Evolutionary conservation across 345 rosid genomes (phyloP).

Genomic region (Geranium rotundifolium): DNA sequence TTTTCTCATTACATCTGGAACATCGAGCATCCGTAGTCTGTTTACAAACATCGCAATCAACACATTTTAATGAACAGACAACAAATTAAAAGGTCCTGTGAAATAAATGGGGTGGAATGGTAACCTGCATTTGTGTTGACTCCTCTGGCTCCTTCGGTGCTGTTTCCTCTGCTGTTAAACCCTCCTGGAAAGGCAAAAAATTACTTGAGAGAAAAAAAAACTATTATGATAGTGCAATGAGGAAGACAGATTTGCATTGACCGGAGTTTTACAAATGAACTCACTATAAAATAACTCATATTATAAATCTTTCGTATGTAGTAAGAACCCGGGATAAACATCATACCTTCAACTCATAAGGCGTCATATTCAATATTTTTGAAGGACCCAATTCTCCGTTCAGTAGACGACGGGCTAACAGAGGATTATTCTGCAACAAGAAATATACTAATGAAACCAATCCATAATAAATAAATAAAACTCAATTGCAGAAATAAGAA

Average conservation of each 20-base stretch:
- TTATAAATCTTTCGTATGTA: background rate
- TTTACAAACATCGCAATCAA: slow-evolving; percentile 12
- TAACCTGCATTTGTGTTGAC: slow-evolving; percentile 73
- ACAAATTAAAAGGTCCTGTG: background rate
- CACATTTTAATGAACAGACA: background rate
- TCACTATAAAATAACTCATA: background rate
- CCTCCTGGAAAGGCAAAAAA: slow-evolving; percentile 44
- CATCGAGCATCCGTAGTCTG: slow-evolving; percentile 67
- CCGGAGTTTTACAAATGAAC: too few species aligned
- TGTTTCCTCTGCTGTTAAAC: slow-evolving; percentile 79
- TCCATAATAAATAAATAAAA: slow-evolving; percentile 2
- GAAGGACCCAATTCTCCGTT: slow-evolving; percentile 74
- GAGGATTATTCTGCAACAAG: slow-evolving; percentile 18
- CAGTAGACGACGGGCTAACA: slow-evolving; percentile 63
- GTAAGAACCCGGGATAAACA: background rate
- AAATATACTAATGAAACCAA: background rate
- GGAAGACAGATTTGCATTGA: background rate
- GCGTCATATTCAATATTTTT: slow-evolving; percentile 83
- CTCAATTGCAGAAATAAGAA: slow-evolving; percentile 2
- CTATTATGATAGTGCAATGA: background rate
- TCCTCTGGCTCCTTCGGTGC: slow-evolving; percentile 81
- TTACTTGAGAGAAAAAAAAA: background rate
- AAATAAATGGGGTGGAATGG: background rate
- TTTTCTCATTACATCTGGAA: slow-evolving; percentile 57
- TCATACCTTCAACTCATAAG: slow-evolving; percentile 72